Evolutionary conservation across 2,329 filamentous ascomycete species (phyloP), one percentile per base, ranked within the genome.

Genomic region (Hypoxylon sp.): DNA sequence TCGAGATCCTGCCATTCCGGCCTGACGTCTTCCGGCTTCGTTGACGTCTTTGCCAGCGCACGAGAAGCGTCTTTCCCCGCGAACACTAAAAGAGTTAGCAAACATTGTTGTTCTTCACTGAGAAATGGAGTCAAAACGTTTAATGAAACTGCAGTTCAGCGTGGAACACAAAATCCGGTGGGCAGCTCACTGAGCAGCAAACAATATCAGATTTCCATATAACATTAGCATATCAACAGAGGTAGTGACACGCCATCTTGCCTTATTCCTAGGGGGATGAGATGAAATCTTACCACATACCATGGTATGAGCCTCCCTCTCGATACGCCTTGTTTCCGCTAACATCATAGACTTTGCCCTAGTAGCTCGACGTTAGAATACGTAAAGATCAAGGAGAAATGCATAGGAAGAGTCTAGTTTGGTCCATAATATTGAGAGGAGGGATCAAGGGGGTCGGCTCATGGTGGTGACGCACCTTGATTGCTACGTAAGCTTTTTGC

Each of bases 311-410:
- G 52, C 93, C 94, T 24, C 90, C 91, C 9, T 92, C 90, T 51
- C 90, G 89, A 79, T 99, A 99, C 14, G 92, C 90, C 72, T 92
- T 90, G 81, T 98, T 99, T 56, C 91, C 92, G 24, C 89, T 94
- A 67, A 99, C 96, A 78, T 99, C 95, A 78, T 98, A 99, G 57
- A 99, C 91, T 68, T 92, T 93, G 74, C 96, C 95, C 91, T 97
- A 65, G 60, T 46, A 57, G 17, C 17, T 31, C 26, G n/a, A 63
- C 57, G 70, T 71, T 14, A 68, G 47, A 61, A 59, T 59, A 24
- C 89, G 76, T 35, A 29, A 37, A 3, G 86, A 83, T 4, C 84
- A 89, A 11, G 17, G 29, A 22, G n/a, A n/a, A 11, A 29, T 19
- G 10, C 11, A 14, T 14, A 62, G 13, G 47, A 19, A 37, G 17